Base-by-base conservation (phyloP, 371 early-diverging fungal genomes). In the Mucor sp. region DNA sequence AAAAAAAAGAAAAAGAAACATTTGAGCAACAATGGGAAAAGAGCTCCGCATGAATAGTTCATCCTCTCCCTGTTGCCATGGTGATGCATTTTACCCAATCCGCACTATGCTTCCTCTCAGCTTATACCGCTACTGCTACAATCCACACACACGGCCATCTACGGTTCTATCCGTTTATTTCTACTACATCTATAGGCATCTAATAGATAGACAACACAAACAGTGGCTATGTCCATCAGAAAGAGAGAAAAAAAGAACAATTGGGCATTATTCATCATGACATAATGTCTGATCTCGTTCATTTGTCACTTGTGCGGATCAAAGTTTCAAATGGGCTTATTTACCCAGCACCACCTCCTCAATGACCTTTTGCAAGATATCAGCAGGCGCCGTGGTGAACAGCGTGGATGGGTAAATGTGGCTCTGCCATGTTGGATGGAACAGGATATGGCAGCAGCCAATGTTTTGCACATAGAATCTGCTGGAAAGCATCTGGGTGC, bases 351-450 rank as follows among this genome's bases (percentile, higher is more conserved):
- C n/a, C 21, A 53, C n/a, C 56, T 68, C 82, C 60, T 72, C 48
- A 21, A 82, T 68, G 1, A 82, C 77, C 48, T 76, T 77, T 21
- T 71, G 53, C 0, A 94, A 71, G 3, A 87, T 78, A 23, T 88
- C 86, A n/a, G 72, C 39, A 2, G 95, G 94, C 6, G 96, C 95
- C 11, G 87, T 87, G 4, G 94, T 88, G 66, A 97, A 96, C 33
- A 94, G 76, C 0, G 95, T 94, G 1, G 92, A 90, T 8, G 97
- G 97, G 68, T 96, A 97, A 62, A 90, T 86, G 62, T 88, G 82
- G 56, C 93, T 93, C 11, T 91, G 93, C 96, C 97, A 97, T 48
- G 70, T 69, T 17, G 96, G 96, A 66, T 97, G 97, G 19, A 91
- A 66, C 32, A 96, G 62, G 15, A 96, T 87, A 66, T 90, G 86